Evolutionary conservation across 345 rosid genomes (phyloP).

Genomic region (Hirschfeldia incana): DNA sequence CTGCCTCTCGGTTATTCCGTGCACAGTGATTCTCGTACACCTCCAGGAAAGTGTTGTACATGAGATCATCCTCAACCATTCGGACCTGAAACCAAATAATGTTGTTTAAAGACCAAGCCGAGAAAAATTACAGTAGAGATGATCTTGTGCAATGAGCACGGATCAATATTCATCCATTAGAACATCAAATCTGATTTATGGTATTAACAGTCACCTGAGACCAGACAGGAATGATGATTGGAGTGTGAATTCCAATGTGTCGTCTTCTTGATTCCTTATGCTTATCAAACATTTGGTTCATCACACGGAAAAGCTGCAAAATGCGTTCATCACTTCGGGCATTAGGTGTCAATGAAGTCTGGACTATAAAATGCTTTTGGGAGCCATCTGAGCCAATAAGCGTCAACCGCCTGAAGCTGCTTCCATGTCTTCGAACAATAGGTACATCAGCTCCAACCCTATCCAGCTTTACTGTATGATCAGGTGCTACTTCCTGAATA

Average conservation of each 20-base stretch:
- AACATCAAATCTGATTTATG: background rate
- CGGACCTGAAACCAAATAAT: slow-evolving; percentile 63
- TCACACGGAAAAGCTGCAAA: slow-evolving; percentile 93
- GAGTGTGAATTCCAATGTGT: slow-evolving; percentile 88
- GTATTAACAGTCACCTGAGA: slow-evolving; percentile 70
- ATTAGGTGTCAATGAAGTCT: slow-evolving; percentile 98
- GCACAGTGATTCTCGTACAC: slow-evolving; percentile 98
- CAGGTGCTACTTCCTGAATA: slow-evolving; percentile 88
- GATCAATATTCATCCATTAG: background rate
- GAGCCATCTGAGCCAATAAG: slow-evolving; percentile 98
- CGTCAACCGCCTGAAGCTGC: slow-evolving; percentile 96
- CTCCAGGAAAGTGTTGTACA: slow-evolving; percentile 97
- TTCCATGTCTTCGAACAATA: slow-evolving; percentile 97
- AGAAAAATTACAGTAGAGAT: too few species aligned
- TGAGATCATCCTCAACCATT: slow-evolving; percentile 97
- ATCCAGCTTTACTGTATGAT: slow-evolving; percentile 89
- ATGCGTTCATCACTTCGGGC: slow-evolving; percentile 98
- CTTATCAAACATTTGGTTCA: slow-evolving; percentile 99
- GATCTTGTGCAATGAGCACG: background rate
- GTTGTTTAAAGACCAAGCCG: background rate
- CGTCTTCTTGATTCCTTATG: slow-evolving; percentile 95
- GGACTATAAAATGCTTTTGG: slow-evolving; percentile 92
- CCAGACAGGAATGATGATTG: slow-evolving; percentile 99
- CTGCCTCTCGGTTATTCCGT: slow-evolving; percentile 88
- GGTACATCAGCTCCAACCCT: slow-evolving; percentile 94